A percentile compares a stretch with the other conserved stretches of the same genome.
Conservation (phyloP, 2,329 filamentous ascomycete genomes). For the Zalaria sp. region DNA sequence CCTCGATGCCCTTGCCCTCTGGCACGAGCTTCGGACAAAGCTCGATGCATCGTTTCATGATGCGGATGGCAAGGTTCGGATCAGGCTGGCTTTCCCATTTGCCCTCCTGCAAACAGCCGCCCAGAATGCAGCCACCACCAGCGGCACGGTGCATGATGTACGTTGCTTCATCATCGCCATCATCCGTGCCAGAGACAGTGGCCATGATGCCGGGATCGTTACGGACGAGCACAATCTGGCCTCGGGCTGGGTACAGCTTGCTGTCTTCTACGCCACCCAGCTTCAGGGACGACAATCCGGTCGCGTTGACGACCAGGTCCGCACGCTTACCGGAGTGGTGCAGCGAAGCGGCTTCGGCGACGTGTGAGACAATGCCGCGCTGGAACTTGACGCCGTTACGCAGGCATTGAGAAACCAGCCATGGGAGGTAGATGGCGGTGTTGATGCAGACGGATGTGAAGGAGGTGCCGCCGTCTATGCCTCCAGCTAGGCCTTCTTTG, state of each 20-base stretch:
- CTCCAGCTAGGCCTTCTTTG: conserved; percentile 37
- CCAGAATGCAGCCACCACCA: conserved; percentile 70
- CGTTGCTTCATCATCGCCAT: conserved; percentile 54
- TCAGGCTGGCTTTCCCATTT: conserved; percentile 72
- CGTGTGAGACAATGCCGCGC: conserved; percentile 41
- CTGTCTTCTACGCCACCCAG: conserved; percentile 72
- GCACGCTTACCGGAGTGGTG: conserved; percentile 45
- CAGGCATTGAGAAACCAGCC: conserved; percentile 68
- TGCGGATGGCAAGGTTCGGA: conserved; percentile 62
- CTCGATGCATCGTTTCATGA: conserved; percentile 65
- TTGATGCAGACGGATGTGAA: conserved; percentile 90
- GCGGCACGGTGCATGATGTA: conserved; percentile 76
- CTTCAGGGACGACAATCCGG: conserved; percentile 59
- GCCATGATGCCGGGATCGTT: conserved; percentile 64
- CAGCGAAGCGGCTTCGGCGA: conserved; percentile 51
- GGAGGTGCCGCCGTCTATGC: conserved; percentile 55
- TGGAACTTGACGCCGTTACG: conserved; percentile 50
- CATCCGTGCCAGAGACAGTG: conserved; percentile 56
- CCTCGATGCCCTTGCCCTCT: conserved; percentile 54
- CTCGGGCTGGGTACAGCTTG: conserved; percentile 60
- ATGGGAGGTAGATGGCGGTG: conserved; percentile 73
- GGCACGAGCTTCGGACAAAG: conserved; percentile 48
- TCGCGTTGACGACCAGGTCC: conserved; percentile 70
- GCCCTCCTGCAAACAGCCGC: conserved; percentile 69
- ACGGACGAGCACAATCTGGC: conserved; percentile 71